phyloP scores from a whole-genome alignment of 192 early-diverging fungal species.

The Lobosporangium transversale region DNA sequence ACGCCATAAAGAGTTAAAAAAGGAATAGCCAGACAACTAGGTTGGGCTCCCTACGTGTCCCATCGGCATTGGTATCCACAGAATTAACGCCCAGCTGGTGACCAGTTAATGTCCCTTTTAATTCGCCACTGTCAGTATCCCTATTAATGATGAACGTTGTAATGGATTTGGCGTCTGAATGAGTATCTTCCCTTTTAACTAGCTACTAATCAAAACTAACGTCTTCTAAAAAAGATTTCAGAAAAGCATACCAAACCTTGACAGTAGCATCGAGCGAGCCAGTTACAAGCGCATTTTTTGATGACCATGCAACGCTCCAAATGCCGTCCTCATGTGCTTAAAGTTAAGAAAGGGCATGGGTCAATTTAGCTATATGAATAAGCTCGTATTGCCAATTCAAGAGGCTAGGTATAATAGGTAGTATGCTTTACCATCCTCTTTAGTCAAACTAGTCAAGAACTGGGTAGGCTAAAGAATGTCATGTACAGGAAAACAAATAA shows the following conservation, averaged over 20 bases:
- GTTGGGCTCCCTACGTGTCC: constrained; percentile 60
- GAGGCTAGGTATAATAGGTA: background rate
- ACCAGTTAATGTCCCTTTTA: constrained; percentile 69
- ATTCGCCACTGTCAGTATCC: constrained; percentile 67
- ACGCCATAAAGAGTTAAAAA: no score
- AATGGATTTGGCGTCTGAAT: no score
- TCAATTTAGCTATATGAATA: background rate
- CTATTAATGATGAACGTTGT: no score
- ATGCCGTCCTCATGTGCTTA: constrained; percentile 86
- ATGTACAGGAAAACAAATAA: background rate
- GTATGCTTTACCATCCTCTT: constrained; percentile 52
- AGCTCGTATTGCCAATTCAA: background rate
- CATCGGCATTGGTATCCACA: constrained; percentile 68
- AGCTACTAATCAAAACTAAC: no score
- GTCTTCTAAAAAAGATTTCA: no score
- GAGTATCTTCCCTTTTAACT: no score
- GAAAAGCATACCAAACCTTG: constrained; percentile 80
- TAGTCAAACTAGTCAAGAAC: constrained; percentile 60
- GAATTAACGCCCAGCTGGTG: constrained; percentile 84
- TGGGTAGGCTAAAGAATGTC: constrained; percentile 55
- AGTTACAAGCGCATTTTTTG: constrained; percentile 70
- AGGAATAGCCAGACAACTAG: background rate
- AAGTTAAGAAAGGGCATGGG: background rate
- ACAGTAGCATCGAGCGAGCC: constrained; percentile 83
- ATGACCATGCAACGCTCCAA: constrained; percentile 85